Base-by-base conservation (phyloP, 225 moss, liverwort and hornwort species). In the Sphagnum contortum region DNA sequence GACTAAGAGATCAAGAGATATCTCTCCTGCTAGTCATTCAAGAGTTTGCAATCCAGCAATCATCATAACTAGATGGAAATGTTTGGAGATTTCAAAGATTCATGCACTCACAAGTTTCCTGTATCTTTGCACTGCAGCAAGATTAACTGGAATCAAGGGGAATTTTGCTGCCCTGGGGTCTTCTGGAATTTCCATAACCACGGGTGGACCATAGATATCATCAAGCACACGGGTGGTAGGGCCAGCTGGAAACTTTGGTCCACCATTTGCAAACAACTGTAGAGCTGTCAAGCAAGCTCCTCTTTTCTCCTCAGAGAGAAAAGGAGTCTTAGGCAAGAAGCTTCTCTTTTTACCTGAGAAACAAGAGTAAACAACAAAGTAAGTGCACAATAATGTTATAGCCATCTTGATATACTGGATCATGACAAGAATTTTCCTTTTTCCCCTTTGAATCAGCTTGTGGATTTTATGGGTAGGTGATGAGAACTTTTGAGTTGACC, bases 201-300 rank as follows among this genome's bases (percentile, higher is more conserved):
- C 73, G 12, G 48, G 69, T 12, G 57, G 64, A 8, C 69, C 80
- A 69, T 73, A 69, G 44, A 62, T 73, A n/a, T 64, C 66, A 70
- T 77, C 67, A 14, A 68, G 62, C 13, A 67, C 67, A 45, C 67
- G 64, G 69, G 74, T 71, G 45, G 68, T 69, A 3, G 85, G 80
- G 53, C 75, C 68, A 5, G 67, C 67, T 5, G 69, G 57, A 14
- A 44, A 3, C 64, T 66, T 61, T 12, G 53, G 14, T 49, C 65
- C 59, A 14, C 69, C 81, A 4, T 50, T 71, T 2, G 76, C 81
- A 57, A 68, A 68, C 57, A 77, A 64, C 57, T 87, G 76, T 66
- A 96, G 75, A 8, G 87, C 90, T 63, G 93, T 84, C 55, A 90
- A 78, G 61, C 81, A 87, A 45, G 92, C 90, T 49, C 81, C 96